Evolutionary conservation across 768 basidiomycete genomes (phyloP), one percentile per base, ranked within the genome.

Genomic region (Fomitopsis serialis): DNA sequence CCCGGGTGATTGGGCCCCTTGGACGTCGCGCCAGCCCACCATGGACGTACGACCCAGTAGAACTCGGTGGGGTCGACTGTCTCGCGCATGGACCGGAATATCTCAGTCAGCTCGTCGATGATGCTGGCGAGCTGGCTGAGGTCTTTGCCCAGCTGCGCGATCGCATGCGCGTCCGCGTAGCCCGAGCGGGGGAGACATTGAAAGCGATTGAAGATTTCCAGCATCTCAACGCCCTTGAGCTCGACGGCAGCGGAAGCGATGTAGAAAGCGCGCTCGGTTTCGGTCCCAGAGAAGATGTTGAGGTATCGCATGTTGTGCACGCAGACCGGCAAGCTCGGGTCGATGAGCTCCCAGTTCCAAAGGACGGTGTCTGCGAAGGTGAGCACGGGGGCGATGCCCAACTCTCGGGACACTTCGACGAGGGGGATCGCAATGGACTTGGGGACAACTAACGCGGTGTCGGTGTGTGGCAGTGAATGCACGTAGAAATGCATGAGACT

Each of bases 331-430:
- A 74, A 66, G 21, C 69, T 67, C 22, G 85, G 74, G 62, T 87
- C 74, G 51, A 79, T 65, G 42, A 81, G 73, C 35, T 82, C 81
- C 78, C 81, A 87, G 66, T 98, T 97, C 92, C 92, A 99, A 1
- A 98, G 78, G 13, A 99, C 95, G 17, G 91, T 93, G 66, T 97
- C 96, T 24, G 95, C 90, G 65, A 93, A 99, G 0, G 95, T 99
- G 58, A 98, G 75, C 57, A 99, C 82, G 3, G 96, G 96, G 6
- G 95, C 93, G n/a, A 95, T 85, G 48, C 82, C 84, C 40, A 99
- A 78, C 48, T 78, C 69, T 10, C 77, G 77, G 13, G 92, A 96
- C 45, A 96, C 82, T 17, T 77, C 63, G 25, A 90, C 78, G 25
- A 97, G 76, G 0, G 96, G 95, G 22, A 89, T 68, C 1, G 91